Percentiles rank a stretch among this genome's conserved stretches.
Conservation (phyloP, 2,329 filamentous ascomycete genomes). For the Bipolaris oryzae region DNA sequence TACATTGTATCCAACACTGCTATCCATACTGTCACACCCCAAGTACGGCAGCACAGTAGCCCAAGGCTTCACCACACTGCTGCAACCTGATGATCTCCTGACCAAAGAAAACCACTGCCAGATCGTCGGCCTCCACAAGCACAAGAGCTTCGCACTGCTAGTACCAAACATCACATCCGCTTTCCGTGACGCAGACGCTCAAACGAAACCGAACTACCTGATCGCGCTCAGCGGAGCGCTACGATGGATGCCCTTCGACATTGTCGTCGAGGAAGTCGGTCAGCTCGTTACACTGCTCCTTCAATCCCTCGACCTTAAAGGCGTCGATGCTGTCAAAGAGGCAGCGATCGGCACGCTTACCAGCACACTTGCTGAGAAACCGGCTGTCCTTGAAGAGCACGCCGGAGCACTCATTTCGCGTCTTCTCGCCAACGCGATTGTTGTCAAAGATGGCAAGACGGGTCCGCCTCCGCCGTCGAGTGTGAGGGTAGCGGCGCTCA, state of each 20-base stretch:
- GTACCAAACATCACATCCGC: slow-evolving; percentile 61
- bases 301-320: slow-evolving; percentile 64
- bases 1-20: slow-evolving; percentile 52
- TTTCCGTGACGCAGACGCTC: slow-evolving; percentile 54
- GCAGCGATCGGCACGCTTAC: slow-evolving; percentile 65
- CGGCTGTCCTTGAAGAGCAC: slow-evolving; percentile 61
- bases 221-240: slow-evolving; percentile 68
- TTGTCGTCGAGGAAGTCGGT: slow-evolving; percentile 64
- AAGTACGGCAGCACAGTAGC: slow-evolving; percentile 59
- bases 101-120: slow-evolving; percentile 65
- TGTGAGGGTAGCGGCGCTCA: slow-evolving; percentile 57
- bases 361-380: slow-evolving; percentile 63
- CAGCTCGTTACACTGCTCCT: slow-evolving; percentile 65
- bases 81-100: slow-evolving; percentile 66
- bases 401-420: slow-evolving; percentile 62
- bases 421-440: slow-evolving; percentile 55
- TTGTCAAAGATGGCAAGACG: slow-evolving; percentile 19
- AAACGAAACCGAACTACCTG: slow-evolving; percentile 65
- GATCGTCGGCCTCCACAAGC: slow-evolving; percentile 66
- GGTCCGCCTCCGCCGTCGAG: slow-evolving; percentile 36
- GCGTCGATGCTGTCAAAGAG: slow-evolving; percentile 61
- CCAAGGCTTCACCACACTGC: slow-evolving; percentile 63
- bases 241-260: slow-evolving; percentile 62
- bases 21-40: slow-evolving; percentile 58
- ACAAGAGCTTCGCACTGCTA: slow-evolving; percentile 66